A percentile compares a stretch with the other conserved stretches of the same genome.
These are phyloP conservation scores for Acrocalymma vagum DNA, from an alignment of 2,329 filamentous ascomycete species.

Conservation along the genomic window DNA sequence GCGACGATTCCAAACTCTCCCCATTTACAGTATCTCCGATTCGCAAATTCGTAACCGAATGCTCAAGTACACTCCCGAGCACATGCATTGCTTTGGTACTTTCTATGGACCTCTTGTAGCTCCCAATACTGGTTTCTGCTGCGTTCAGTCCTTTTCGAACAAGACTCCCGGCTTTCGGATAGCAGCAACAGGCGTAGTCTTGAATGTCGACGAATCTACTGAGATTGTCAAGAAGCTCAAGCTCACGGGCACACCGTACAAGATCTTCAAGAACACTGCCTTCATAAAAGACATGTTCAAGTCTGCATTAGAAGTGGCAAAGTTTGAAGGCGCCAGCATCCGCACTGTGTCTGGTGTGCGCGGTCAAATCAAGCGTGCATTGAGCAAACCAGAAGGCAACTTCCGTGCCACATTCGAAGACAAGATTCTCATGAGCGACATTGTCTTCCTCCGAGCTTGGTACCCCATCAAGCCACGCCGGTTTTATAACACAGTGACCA, in stretches of 20 bases:
- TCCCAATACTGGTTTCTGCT: constrained; percentile 94
- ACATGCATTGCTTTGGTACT: constrained; percentile 98
- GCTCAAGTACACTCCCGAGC: constrained; percentile 98
- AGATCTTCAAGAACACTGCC: constrained; percentile 99
- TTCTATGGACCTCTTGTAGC: constrained; percentile 95
- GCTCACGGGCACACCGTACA: constrained; percentile 90
- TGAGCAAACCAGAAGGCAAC: constrained; percentile 92
- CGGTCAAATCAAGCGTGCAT: constrained; percentile 95
- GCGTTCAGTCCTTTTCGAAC: constrained; percentile 87
- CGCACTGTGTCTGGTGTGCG: constrained; percentile 95
- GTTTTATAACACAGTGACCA: constrained; percentile 96
- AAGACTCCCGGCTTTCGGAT: constrained; percentile 91
- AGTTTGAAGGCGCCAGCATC: constrained; percentile 96
- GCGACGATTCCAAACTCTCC: constrained; percentile 91
- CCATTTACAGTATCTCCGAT: constrained; percentile 94
- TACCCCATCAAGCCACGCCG: constrained; percentile 93
- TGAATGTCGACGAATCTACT: constrained; percentile 92
- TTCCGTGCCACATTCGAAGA: constrained; percentile 98
- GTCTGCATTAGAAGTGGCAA: constrained; percentile 90
- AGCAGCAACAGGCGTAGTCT: constrained; percentile 90
- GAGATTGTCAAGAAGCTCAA: constrained; percentile 99
- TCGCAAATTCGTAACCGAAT: constrained; percentile 93
- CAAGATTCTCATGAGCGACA: constrained; percentile 96
- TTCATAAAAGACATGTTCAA: constrained; percentile 99
- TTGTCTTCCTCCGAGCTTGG: constrained; percentile 96